Base-by-base conservation (phyloP, 2,329 filamentous ascomycete genomes). In the Fusarium algeriense region DNA sequence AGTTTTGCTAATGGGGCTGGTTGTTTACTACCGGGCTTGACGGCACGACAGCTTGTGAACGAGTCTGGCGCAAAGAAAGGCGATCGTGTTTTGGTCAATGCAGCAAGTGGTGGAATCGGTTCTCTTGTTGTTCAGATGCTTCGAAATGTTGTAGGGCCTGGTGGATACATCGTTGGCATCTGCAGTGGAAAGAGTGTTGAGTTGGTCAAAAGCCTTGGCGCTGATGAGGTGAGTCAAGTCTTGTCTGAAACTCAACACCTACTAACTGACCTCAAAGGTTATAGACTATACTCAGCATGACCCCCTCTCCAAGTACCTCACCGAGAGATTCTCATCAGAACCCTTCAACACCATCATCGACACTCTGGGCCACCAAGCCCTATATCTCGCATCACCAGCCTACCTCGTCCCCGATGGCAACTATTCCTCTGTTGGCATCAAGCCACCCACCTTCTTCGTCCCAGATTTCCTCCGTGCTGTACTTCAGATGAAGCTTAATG, bases 21-120 rank as follows among this genome's bases (percentile, higher is more conserved):
- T 2, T 76, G 83, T 30, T 66, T 80, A n/a, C 75, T 83, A 34
- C 78, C 81, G 8, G 82, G 79, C 9, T 75, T 80, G 58, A 83
- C 82, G 12, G 83, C 83, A 20, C 65, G 81, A 56, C 78, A 81
- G 43, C 73, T 84, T 28, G 74, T 85, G 1, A 74, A 75, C 13
- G 77, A 81, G 23, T 82, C 83, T 5, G 80, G 77, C 3, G 77
- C 80, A 64, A 77, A 80, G 70, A 13, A 15, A 20, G 50, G 58
- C 1, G 26, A 58, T 19, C 58, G 40, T 35, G 40, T 60, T 17
- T 28, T 58, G n/a, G 26, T 60, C 26, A 60, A 60, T 23, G 58
- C 50, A 26, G 50, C 58, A 30, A 60, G 58, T 20, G 58, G 50
- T 6, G 50, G 58, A 7, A 60, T 60, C 4, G 58, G 58, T 11